Base-by-base conservation (phyloP, 1,139 yeast species). In the Trichomonascaceae sp. region DNA sequence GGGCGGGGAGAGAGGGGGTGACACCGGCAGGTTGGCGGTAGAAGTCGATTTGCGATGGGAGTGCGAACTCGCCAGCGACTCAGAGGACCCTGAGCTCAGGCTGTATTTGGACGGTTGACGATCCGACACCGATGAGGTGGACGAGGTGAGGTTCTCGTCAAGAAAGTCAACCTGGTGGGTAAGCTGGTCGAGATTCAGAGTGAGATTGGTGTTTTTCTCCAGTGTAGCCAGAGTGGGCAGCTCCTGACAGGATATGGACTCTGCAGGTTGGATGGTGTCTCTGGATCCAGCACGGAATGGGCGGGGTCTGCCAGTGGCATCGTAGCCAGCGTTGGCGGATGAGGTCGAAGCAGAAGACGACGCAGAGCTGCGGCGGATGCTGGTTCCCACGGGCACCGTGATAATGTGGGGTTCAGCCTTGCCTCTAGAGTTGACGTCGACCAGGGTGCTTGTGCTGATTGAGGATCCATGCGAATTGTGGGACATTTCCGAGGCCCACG, bases 1-100 rank as follows among this genome's bases (percentile, higher is more conserved):
- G 2, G 42, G 42, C 14, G 39, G 42, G 13, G 42, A 35, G 11
- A 38, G 37, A 15, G 40, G 40, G 20, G 23, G 23, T 11, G 23
- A 20, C 23, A 20, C 6, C 11, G 23, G 23, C 23, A 20, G 11
- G 9, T 6, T 20, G 23, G 9, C 11, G 23, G 9, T 20, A 8
- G 9, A 6, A 6, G 6, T 20, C 11, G 9, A 6, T 20, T 20
- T 20, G 11, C 9, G 6, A 20, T 6, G 9, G 23, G 11, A 6
- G 23, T 8, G 11, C 23, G 9, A 6, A 11, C 6, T 6, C 6
- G 23, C 23, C 9, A 11, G 11, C 9, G 9, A 6, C 23, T 6
- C 6, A 11, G 9, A 6, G 11, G 23, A 20, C 9, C 23, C 23
- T 6, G 23, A 20, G 23, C 23, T 20, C 23, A 20, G 11, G 23